Evolutionary conservation across 176 grass and related monocot species (phyloP), one percentile per base, ranked within the genome.

Genomic region (Oryza rufipogon): DNA sequence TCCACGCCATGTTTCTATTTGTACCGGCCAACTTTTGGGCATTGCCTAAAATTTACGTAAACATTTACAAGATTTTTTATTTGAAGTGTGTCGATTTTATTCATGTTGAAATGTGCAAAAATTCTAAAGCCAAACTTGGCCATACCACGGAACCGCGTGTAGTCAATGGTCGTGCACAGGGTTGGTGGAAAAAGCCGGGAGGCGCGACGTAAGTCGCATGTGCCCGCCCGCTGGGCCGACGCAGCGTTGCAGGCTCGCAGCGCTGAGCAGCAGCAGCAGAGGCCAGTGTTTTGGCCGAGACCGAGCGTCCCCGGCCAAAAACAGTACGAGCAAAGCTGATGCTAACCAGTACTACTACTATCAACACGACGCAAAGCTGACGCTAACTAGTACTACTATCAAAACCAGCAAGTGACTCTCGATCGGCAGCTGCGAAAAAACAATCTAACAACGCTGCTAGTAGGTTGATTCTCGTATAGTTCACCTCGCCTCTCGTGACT

Each of bases 201-300:
- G 1, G 16, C 74, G 15, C 48, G 74, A 58, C 74, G 49, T 46
- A 8, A 11, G 48, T 25, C 1, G 69, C 77, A 86, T 80, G 84
- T 74, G 77, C 70, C 15, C 56, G 15, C 68, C 19, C 47, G 61
- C 60, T 13, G 76, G 20, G 20, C 1, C 45, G 15, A 16, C 49
- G 54, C 54, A 58, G 54, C 58, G n/a, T 22, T 8, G 58, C 20
- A 63, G 58, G 51, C 51, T 19, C 8, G 58, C 58, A 63, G 52
- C 20, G 58, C 58, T n/a, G 6, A 9, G 54, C 39, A 47, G 38
- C 42, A 72, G 4, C 42, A 72, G 4, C 6, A 46, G 16, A 20
- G 49, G 49, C 44, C 14, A 13, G 1, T 6, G 16, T 7, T 49
- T 68, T 5, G 64, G 71, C 56, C 42, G 76, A 65, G 60, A 25